A percentile compares a stretch with the other conserved stretches of the same genome.
phyloP scores from a whole-genome alignment of 2,329 filamentous ascomycete species.

The Colletotrichum spinosum region DNA sequence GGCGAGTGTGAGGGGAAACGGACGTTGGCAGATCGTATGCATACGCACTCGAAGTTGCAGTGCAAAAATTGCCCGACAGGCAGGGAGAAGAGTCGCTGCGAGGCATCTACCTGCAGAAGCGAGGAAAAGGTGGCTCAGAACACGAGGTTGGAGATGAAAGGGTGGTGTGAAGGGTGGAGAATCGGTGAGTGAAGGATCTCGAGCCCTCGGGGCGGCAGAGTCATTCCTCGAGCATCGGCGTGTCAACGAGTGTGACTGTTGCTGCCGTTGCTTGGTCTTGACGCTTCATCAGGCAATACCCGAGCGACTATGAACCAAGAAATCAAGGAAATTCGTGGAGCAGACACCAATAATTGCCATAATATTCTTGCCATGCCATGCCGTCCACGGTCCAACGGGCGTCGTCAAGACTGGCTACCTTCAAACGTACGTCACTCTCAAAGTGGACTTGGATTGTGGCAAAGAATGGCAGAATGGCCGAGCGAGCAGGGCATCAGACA shows the following conservation, averaged over 20 bases:
- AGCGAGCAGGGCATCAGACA: constrained; percentile 20
- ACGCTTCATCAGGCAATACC: constrained; percentile 7
- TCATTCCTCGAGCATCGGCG: neutral
- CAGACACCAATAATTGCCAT: constrained; percentile 22
- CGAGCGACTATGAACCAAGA: neutral
- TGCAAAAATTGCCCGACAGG: constrained; percentile 13
- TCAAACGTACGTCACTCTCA: constrained; percentile 20
- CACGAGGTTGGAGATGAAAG: constrained; percentile 11
- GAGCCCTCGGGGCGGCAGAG: neutral
- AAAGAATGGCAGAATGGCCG: constrained; percentile 20
- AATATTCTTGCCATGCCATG: neutral
- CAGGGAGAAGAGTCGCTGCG: neutral
- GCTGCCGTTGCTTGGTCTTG: constrained; percentile 2
- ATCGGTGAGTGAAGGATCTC: constrained; percentile 18
- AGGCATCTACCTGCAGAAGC: constrained; percentile 7
- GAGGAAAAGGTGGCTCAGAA: constrained; percentile 1
- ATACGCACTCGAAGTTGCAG: constrained; percentile 11
- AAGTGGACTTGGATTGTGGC: constrained; percentile 13
- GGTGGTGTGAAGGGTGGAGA: constrained; percentile 19
- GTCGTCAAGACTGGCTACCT: neutral
- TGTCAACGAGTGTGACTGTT: constrained; percentile 6
- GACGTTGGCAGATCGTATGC: constrained; percentile 4
- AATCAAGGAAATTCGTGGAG: constrained; percentile 19
- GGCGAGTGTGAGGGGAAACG: constrained; percentile 8
- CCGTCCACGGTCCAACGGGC: neutral